Base-by-base conservation (phyloP, 2,329 filamentous ascomycete species). In the Ceratocystis destructans region DNA sequence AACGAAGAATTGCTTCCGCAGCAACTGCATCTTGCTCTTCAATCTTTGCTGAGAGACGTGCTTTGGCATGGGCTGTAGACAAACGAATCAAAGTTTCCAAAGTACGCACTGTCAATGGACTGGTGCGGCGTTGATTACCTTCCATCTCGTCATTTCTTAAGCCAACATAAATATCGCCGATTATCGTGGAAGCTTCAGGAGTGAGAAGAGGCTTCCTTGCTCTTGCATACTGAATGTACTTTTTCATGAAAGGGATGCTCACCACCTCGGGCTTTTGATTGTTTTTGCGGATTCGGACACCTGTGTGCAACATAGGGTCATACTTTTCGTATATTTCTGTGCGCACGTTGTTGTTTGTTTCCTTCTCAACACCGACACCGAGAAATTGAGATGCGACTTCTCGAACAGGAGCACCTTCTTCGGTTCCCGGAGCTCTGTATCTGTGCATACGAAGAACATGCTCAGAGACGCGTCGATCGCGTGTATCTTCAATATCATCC, bases 211-310 rank as follows among this genome's bases (percentile, higher is more conserved):
- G 94, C 82, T 91, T 95, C 73, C 94, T 82, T 45, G 84, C 88
- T 79, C 99, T 99, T 70, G 94, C 91, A 75, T 99, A 99, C 74
- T 99, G 94, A 59, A 99, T 95, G 76, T 96, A 99, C 77, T 99
- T 99, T 79, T 99, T 99, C 80, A 99, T 91, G 77, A 99, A 99
- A 0, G 92, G 89, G 68, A 99, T 96, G 77, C 89, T 96, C 65
- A 99, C 80, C 15, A 99, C 89, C 74, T 96, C 91, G 4, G 89
- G 84, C 70, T 88, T 87, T 75, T 89, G 88, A 71, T 84, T 85
- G 10, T 89, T 89, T 48, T 90, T 84, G 8, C 88, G 88, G 17
- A 90, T 77, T 5, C 86, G 90, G 61, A 96, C 90, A 68, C 94
- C 94, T 8, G 91, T 89, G 73, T 99, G 94, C 53, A 99, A 83